Percentiles rank a stretch among this genome's conserved stretches.
These are phyloP conservation scores for Trametes elegans DNA, from an alignment of 768 basidiomycete species.

Conservation along the genomic window DNA sequence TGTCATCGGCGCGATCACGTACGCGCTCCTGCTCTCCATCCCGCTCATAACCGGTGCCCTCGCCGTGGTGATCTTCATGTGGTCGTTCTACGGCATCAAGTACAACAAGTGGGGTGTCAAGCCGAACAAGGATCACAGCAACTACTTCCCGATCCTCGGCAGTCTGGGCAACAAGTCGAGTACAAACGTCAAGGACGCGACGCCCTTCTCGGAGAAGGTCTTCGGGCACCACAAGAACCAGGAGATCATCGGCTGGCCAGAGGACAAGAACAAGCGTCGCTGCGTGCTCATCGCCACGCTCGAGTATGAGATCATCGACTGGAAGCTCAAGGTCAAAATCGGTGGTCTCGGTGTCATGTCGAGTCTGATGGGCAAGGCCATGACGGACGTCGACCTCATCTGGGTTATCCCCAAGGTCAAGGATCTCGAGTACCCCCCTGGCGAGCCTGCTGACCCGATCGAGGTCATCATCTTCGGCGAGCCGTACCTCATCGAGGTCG, in stretches of 20 bases:
- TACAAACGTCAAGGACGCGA: constrained; percentile 63
- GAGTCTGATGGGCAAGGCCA: constrained; percentile 94
- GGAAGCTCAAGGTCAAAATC: constrained; percentile 98
- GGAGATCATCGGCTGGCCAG: constrained; percentile 95
- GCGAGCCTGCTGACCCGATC: constrained; percentile 89
- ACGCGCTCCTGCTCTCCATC: constrained; percentile 74
- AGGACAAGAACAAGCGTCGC: constrained; percentile 86
- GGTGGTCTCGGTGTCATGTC: constrained; percentile 99
- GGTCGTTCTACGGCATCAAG: constrained; percentile 94
- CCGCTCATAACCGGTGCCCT: constrained; percentile 83
- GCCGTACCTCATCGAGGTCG: constrained; percentile 93
- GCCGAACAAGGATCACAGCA: constrained; percentile 63
- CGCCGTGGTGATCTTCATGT: constrained; percentile 88
- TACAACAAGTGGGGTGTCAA: constrained; percentile 91
- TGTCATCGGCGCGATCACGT: constrained; percentile 82
- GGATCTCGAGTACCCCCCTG: constrained; percentile 88
- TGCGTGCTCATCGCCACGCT: constrained; percentile 90
- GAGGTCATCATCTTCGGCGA: constrained; percentile 97
- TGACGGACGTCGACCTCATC: constrained; percentile 93
- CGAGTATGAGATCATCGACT: constrained; percentile 96
- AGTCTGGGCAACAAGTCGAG: constrained; percentile 61
- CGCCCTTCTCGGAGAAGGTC: constrained; percentile 68
- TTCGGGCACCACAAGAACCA: constrained; percentile 59
- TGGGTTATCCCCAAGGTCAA: constrained; percentile 97
- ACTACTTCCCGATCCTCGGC: constrained; percentile 89